Evolutionary conservation across 345 rosid species (phyloP).

Genomic region (Murraya paniculata): DNA sequence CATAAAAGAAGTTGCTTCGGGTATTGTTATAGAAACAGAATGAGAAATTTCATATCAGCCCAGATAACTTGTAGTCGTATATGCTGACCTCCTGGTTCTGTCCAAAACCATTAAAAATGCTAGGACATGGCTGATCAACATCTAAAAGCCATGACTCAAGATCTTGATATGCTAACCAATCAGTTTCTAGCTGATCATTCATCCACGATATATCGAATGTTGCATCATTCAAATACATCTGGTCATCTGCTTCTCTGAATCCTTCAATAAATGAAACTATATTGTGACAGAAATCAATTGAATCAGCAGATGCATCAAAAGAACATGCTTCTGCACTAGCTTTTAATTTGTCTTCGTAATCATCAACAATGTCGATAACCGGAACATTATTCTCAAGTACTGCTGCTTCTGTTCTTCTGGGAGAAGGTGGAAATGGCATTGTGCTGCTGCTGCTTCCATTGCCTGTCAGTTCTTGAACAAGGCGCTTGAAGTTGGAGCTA

Average conservation of each 20-base stretch:
- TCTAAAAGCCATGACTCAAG: conserved; percentile 42
- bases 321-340: neutral
- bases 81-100: conserved; percentile 23
- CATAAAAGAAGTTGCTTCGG: neutral
- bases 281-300: conserved; percentile 4
- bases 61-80: conserved; percentile 30
- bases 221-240: neutral
- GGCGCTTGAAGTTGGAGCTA: conserved; percentile 39
- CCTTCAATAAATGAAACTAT: neutral
- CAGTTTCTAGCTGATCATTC: neutral
- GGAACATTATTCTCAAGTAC: neutral
- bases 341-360: neutral
- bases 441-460: neutral
- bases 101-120: conserved; percentile 2
- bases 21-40: too few relatives aligned
- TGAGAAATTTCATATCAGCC: neutral
- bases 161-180: conserved; percentile 14
- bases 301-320: conserved; percentile 8
- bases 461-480: conserved; percentile 52
- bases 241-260: neutral
- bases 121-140: conserved; percentile 16
- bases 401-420: neutral
- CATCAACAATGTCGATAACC: neutral
- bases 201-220: neutral
- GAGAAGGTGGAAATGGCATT: neutral